A percentile compares a stretch with the other conserved stretches of the same genome.
phyloP scores from a whole-genome alignment of 2,329 filamentous ascomycete genomes.

The Fusarium sp. region DNA sequence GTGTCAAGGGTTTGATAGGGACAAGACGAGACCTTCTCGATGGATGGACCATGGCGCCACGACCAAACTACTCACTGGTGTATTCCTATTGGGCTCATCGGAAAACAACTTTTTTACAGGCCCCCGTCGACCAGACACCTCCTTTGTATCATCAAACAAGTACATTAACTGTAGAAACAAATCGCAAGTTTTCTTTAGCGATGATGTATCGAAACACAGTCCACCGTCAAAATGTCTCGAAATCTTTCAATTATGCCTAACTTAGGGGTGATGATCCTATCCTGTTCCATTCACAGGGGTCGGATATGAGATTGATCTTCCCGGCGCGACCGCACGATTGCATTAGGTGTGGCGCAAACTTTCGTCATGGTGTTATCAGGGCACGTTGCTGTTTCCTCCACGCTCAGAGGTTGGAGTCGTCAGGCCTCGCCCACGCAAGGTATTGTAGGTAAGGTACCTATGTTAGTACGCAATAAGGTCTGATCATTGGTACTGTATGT shows the following conservation, averaged over 20 bases:
- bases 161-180: neutral
- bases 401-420: constrained; percentile 32
- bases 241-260: constrained; percentile 11
- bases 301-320: constrained; percentile 14
- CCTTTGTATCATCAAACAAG: constrained; percentile 17
- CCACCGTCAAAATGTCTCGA: constrained; percentile 24
- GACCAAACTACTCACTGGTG: constrained; percentile 10
- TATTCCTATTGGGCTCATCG: constrained; percentile 12
- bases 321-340: constrained; percentile 23
- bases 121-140: constrained; percentile 21
- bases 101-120: constrained; percentile 4
- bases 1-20: constrained; percentile 15
- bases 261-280: constrained; percentile 9
- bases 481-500: constrained; percentile 7
- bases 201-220: neutral
- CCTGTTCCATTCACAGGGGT: constrained; percentile 17
- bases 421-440: constrained; percentile 23
- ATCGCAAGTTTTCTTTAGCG: constrained; percentile 5
- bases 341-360: constrained; percentile 32
- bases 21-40: constrained; percentile 5
- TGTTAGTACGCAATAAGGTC: neutral
- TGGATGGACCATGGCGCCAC: constrained; percentile 19
- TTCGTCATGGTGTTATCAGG: constrained; percentile 34
- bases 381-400: constrained; percentile 35
- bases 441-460: neutral